A percentile compares a stretch with the other conserved stretches of the same genome.
Evolutionary conservation across 1,284 basidiomycete genomes (phyloP).

Genomic region (Singerocomus inundabilis): DNA sequence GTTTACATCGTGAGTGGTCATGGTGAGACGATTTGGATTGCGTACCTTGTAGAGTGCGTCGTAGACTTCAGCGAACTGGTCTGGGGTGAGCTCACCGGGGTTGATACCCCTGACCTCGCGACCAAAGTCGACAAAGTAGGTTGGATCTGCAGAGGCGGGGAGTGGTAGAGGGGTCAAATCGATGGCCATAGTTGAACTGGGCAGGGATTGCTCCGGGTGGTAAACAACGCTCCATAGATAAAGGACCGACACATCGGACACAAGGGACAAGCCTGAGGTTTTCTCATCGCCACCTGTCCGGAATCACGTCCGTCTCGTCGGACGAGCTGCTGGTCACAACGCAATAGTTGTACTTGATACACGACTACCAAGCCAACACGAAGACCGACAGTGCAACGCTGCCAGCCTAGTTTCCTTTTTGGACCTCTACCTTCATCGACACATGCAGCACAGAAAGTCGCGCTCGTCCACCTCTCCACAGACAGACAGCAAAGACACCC

Average conservation of each 20-base stretch:
- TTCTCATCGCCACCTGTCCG: too few species aligned
- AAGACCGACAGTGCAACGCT: too few species aligned
- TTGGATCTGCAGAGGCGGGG: conserved; percentile 56
- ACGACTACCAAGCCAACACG: too few species aligned
- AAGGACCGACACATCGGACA: too few species aligned
- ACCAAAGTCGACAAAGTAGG: conserved; percentile 62
- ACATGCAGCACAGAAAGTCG: conserved; percentile 27
- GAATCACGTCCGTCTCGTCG: too few species aligned
- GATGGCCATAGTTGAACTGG: conserved; percentile 46
- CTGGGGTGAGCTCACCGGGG: conserved; percentile 53
- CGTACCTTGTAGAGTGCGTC: conserved; percentile 66
- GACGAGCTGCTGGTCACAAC: too few species aligned
- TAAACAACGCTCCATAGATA: too few species aligned
- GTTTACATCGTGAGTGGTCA: conserved; percentile 13
- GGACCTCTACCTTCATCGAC: too few species aligned
- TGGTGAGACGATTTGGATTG: conserved; percentile 24
- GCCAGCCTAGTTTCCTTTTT: too few species aligned
- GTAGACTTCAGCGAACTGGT: conserved; percentile 57
- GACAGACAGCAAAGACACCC: neutral
- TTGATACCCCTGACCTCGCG: conserved; percentile 62
- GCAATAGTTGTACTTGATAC: too few species aligned
- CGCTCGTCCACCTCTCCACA: neutral
- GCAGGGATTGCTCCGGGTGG: too few species aligned
- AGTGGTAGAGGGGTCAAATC: conserved; percentile 55
- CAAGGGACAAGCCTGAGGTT: too few species aligned